Evolutionary conservation across 345 rosid species (phyloP).

Genomic region (Eucalyptus tenuipes): DNA sequence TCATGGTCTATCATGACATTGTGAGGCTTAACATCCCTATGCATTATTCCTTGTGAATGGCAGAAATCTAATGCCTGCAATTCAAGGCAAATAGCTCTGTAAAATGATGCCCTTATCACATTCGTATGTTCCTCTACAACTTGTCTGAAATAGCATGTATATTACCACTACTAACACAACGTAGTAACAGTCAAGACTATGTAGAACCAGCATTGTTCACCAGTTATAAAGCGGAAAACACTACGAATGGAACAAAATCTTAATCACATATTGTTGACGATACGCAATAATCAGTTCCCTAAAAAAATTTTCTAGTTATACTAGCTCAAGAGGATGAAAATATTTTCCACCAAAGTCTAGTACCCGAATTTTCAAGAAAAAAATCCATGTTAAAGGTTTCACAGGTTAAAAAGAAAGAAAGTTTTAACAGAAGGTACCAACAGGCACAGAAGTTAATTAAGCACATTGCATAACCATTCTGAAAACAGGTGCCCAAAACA

Average conservation of each 20-base stretch:
- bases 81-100: not conserved
- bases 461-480: not conserved
- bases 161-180: not conserved
- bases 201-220: not conserved
- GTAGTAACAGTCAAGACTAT: not conserved
- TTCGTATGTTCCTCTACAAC: not conserved
- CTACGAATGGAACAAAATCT: not conserved
- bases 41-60: slow-evolving; percentile 88
- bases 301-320: not conserved
- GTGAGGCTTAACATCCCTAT: slow-evolving; percentile 84
- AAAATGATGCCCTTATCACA: not conserved
- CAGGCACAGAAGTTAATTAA: not conserved
- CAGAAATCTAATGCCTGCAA: slow-evolving; percentile 73
- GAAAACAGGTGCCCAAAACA: not conserved
- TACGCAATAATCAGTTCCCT: not conserved
- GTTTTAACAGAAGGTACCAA: not conserved
- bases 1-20: slow-evolving; percentile 90
- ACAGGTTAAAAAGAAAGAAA: not conserved
- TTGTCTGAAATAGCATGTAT: not conserved
- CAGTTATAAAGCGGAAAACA: not conserved
- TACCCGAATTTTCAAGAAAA: not conserved
- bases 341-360: not conserved
- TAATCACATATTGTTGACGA: not conserved
- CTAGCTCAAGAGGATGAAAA: not conserved
- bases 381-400: not conserved